These are phyloP conservation scores for Euphorbia celastroides DNA, from an alignment of 441 rosid genomes.

Conservation along the genomic window DNA sequence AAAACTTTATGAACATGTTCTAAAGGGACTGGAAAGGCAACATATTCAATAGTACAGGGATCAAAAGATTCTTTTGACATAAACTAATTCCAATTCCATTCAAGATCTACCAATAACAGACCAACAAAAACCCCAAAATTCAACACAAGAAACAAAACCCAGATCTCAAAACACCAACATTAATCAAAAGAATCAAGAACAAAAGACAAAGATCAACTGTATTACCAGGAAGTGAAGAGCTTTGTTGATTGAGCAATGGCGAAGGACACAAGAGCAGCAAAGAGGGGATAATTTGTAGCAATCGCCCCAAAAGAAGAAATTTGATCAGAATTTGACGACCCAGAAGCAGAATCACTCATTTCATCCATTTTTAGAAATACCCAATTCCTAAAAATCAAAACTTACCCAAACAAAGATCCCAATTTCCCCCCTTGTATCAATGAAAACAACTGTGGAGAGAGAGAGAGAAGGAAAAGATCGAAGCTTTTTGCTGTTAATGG, in stretches of 20 bases:
- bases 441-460: not conserved
- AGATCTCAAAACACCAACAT: slow-evolving; percentile 10
- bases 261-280: slow-evolving; percentile 52
- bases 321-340: slow-evolving; percentile 12
- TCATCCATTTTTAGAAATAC: slow-evolving; percentile 18
- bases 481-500: not conserved
- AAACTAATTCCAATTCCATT: slow-evolving; percentile 6
- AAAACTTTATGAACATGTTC: too few relatives aligned
- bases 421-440: not conserved
- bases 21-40: too few relatives aligned
- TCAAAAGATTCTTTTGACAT: not conserved
- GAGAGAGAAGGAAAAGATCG: not conserved
- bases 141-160: not conserved
- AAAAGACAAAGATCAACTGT: not conserved
- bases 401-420: not conserved
- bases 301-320: slow-evolving; percentile 36
- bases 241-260: slow-evolving; percentile 65
- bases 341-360: slow-evolving; percentile 21
- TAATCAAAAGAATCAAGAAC: not conserved
- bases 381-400: not conserved
- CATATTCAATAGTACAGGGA: too few relatives aligned
- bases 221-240: slow-evolving; percentile 67
- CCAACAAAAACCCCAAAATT: not conserved
- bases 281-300: slow-evolving; percentile 57
- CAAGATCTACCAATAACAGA: slow-evolving; percentile 16